Base-by-base conservation (phyloP, 352 stramenopile species). In the Phytophthora pisi region DNA sequence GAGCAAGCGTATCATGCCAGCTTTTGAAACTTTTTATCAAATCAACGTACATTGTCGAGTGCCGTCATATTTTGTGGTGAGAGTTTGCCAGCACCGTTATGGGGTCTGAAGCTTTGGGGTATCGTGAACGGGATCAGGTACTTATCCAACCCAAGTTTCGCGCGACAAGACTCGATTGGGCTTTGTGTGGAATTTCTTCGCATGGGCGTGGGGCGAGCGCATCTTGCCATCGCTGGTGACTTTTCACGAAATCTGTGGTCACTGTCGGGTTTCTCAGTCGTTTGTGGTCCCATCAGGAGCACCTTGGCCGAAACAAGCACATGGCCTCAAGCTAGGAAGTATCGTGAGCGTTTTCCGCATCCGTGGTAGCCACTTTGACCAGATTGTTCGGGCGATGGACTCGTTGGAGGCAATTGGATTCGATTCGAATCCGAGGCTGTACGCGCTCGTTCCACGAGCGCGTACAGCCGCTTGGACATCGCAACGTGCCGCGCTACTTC, bases 231-330 rank as follows among this genome's bases (percentile, higher is more conserved):
- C 75, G 20, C 47, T 88, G 10, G 70, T 54, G 63, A 56, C 28
- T 4, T 88, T 84, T 47, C 69, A 74, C 0, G 23, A 55, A 9
- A 3, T 78, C 4, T 51, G 80, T 45, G 55, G 57, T 4, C 67
- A 85, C 55, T 57, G 62, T 1, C 24, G 54, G 0, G 50, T 89
- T 5, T 60, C 70, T 2, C 9, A 5, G 34, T 45, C 38, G 1
- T 89, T 86, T 65, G 71, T 82, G 1, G 72, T 90, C 0, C 78
- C 79, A 2, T 24, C 43, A 1, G 57, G 67, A 5, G 31, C 36
- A 6, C 60, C 58, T 11, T 89, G 81, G 81, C 74, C 78, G 3
- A 20, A 49, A n/a, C 40, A 73, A 18, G 31, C 66, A 2, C 71
- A 68, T 28, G 73, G 66, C 1, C 23, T 80, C 23, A 61, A 67